Evolutionary conservation across 1,284 basidiomycete species (phyloP), one percentile per base, ranked within the genome.

Genomic region (Rhodofomes roseus): DNA sequence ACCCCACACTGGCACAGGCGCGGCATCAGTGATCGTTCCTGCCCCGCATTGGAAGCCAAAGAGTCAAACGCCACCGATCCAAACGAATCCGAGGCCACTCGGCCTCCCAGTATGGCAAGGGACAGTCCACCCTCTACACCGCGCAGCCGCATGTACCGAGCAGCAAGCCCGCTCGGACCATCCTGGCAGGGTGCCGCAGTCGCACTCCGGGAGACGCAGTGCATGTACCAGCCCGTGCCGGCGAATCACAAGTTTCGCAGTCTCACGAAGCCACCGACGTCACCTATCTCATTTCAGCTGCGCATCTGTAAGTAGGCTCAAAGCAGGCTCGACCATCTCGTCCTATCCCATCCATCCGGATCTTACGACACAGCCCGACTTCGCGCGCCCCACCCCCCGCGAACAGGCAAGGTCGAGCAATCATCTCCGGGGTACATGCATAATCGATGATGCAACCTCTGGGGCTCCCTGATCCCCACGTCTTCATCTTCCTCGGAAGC

Each of bases 11-110:
- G 18, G 25, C 48, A n/a, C 29, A 9, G 29, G 50, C 31, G 31
- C n/a, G 29, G 23, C n/a, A 52, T 52, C 50, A 52, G 4, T 52
- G 50, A 52, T 52, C 50, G 50, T 52, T 34, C 50, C 50, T 52
- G 22, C 50, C 50, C 50, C 50, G 50, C 50, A 52, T 36, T 18
- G 50, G 31, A 18, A 25, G 31, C 31, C 50, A 52, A 22, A 51
- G 23, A 34, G 20, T 37, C 34, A 18, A 31, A 36, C n/a, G 8
- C 34, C 27, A 36, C 50, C 5, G 14, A 22, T 34, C 20, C 23
- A 16, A 23, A 9, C 27, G 14, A 9, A n/a, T 34, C 29, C 46
- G 11, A 12, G 7, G 11, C 29, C 25, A 29, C 37, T 39, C 37
- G 7, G 37, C 16, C 37, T 6, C 12, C 37, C 7, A 6, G 4